Percentiles rank a stretch among this genome's conserved stretches.
Evolutionary conservation across 768 basidiomycete species (phyloP).

Genomic region (Panaeolus cyanescens): DNA sequence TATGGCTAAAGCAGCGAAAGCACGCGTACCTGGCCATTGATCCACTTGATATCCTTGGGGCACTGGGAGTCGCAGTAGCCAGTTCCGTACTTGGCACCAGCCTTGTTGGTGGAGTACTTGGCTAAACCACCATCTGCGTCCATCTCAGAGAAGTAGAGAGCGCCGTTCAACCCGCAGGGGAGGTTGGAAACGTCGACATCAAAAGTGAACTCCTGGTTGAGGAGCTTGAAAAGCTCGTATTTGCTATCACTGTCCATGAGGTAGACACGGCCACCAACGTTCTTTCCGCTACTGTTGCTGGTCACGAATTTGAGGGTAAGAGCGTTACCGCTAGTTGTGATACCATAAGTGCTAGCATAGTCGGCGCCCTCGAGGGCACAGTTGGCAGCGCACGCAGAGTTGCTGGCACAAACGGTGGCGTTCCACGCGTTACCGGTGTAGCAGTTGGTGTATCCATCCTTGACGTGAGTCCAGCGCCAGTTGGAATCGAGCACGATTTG

Average conservation of each 20-base stretch:
- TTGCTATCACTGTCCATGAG: constrained; percentile 10
- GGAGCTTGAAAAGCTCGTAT: constrained; percentile 9
- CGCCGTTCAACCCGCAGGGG: constrained; percentile 5
- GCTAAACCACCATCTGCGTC: constrained; percentile 6
- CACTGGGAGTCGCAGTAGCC: constrained; percentile 1
- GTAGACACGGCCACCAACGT: constrained; percentile 9
- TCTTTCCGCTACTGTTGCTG: constrained; percentile 5
- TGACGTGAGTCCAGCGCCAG: constrained; percentile 12
- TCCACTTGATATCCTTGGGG: constrained; percentile 1
- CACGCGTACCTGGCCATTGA: neutral
- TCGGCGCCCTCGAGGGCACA: constrained; percentile 11
- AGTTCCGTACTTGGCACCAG: constrained; percentile 6
- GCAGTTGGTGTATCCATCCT: constrained; percentile 10
- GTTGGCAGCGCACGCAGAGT: constrained; percentile 10
- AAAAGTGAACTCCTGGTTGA: constrained; percentile 13
- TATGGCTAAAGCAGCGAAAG: neutral
- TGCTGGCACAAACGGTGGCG: constrained; percentile 3
- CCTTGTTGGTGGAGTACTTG: constrained; percentile 6
- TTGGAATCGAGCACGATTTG: constrained; percentile 9
- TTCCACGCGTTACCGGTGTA: constrained; percentile 11
- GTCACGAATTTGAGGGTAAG: constrained; percentile 10
- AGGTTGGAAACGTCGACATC: constrained; percentile 9
- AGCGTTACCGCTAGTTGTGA: constrained; percentile 9
- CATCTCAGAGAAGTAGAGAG: neutral
- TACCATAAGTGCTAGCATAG: constrained; percentile 10